Conservation (phyloP, 495 filamentous ascomycete species). For the Penicillium pancosmium region DNA sequence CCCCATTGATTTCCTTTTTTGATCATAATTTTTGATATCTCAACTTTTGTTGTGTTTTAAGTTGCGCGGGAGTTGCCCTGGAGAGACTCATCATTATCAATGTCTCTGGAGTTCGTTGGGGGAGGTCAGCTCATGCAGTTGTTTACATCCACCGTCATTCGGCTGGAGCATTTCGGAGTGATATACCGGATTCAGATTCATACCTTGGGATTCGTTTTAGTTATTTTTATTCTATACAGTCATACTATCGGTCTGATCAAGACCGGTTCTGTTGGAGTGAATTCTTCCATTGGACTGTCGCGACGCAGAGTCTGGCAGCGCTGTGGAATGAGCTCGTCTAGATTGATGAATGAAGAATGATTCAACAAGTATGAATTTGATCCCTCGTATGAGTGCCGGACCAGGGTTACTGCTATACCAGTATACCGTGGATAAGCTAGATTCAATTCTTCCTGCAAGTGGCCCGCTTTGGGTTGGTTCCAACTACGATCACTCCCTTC, state of each 20-base stretch:
- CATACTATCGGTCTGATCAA: no score
- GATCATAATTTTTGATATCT: background rate
- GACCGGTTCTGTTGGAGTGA: background rate
- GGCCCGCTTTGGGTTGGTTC: background rate
- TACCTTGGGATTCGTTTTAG: no score
- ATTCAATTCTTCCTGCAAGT: no score
- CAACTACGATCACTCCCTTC: background rate
- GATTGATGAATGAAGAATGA: background rate
- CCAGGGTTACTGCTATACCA: no score
- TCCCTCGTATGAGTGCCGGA: background rate
- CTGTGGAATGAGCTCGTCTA: background rate
- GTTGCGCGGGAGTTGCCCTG: background rate
- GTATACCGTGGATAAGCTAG: no score
- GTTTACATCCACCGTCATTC: background rate
- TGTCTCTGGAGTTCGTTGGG: conserved; percentile 2
- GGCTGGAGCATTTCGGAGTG: conserved; percentile 3
- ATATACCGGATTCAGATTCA: background rate
- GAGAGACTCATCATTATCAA: background rate
- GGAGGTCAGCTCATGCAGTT: background rate
- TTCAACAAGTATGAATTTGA: background rate
- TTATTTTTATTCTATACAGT: no score
- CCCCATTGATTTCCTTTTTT: background rate
- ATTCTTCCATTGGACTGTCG: background rate
- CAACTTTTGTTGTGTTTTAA: background rate
- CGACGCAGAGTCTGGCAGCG: background rate